Conservation (phyloP, 805 yeast genomes). For the Starmerella bombicola region DNA sequence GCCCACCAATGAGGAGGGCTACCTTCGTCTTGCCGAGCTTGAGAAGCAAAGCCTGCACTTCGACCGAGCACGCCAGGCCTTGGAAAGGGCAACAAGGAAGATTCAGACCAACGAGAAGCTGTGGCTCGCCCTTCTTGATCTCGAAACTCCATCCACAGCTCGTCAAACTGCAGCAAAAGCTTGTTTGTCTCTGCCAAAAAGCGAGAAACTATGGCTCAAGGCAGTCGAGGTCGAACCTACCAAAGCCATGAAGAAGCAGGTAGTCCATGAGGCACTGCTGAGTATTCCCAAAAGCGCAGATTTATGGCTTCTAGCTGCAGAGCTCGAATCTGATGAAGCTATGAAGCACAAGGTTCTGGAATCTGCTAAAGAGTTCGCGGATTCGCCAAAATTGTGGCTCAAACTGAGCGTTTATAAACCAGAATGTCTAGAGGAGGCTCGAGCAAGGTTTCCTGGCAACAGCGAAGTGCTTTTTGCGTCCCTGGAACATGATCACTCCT, state of each 20-base stretch:
- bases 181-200: constrained; percentile 41
- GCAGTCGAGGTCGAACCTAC: constrained; percentile 60
- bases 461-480: constrained; percentile 2
- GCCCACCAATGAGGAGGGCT: constrained; percentile 61
- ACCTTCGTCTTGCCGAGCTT: constrained; percentile 76
- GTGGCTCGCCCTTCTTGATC: constrained; percentile 70
- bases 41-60: constrained; percentile 54
- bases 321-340: constrained; percentile 41
- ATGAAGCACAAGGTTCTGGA: constrained; percentile 43
- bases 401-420: background rate
- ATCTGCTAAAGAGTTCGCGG: constrained; percentile 46
- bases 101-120: constrained; percentile 58
- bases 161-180: constrained; percentile 49
- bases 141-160: constrained; percentile 40
- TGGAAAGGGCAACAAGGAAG: constrained; percentile 60
- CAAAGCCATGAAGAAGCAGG: constrained; percentile 37
- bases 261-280: constrained; percentile 62
- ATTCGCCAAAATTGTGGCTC: constrained; percentile 6
- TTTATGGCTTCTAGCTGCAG: constrained; percentile 60
- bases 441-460: background rate
- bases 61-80: constrained; percentile 44
- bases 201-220: constrained; percentile 58
- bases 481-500: background rate
- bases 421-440: background rate
- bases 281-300: constrained; percentile 42